phyloP scores from a whole-genome alignment of 306 rosid genomes.

The Oxytropis ochrocephala region DNA sequence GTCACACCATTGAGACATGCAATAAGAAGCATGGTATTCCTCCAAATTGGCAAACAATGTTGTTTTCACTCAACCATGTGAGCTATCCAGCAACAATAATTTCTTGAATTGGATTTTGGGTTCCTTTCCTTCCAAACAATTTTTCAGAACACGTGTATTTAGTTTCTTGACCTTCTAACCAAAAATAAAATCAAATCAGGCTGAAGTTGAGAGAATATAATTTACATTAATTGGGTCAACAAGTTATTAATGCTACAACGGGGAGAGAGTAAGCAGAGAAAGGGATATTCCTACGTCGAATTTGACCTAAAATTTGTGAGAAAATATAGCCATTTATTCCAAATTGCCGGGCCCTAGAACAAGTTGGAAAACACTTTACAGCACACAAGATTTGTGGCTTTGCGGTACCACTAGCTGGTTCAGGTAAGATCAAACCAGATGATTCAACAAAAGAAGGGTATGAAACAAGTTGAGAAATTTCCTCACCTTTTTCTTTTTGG shows the following conservation, averaged over 20 bases:
- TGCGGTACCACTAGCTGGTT: constrained; percentile 9
- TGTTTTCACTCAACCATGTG: no score
- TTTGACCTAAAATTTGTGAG: background rate
- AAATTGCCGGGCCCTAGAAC: constrained; percentile 1
- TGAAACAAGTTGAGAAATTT: constrained; percentile 22
- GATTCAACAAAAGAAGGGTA: constrained; percentile 26
- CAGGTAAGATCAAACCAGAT: constrained; percentile 20
- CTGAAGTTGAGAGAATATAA: background rate
- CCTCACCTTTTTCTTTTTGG: background rate
- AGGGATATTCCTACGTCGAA: background rate
- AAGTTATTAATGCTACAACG: background rate
- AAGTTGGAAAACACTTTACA: constrained; percentile 32
- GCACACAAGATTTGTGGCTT: constrained; percentile 22
- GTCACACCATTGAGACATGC: no score
- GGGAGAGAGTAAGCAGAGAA: background rate
- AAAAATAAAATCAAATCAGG: background rate
- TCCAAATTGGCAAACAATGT: no score
- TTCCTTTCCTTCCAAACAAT: background rate
- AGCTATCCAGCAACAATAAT: no score
- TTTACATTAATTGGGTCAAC: background rate
- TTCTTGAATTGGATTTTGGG: no score
- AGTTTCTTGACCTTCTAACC: background rate
- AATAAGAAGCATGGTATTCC: no score
- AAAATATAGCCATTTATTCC: background rate
- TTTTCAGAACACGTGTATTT: background rate